A percentile compares a stretch with the other conserved stretches of the same genome.
Evolutionary conservation across 1,284 basidiomycete genomes (phyloP).

Genomic region (Heterobasidion occidentale): DNA sequence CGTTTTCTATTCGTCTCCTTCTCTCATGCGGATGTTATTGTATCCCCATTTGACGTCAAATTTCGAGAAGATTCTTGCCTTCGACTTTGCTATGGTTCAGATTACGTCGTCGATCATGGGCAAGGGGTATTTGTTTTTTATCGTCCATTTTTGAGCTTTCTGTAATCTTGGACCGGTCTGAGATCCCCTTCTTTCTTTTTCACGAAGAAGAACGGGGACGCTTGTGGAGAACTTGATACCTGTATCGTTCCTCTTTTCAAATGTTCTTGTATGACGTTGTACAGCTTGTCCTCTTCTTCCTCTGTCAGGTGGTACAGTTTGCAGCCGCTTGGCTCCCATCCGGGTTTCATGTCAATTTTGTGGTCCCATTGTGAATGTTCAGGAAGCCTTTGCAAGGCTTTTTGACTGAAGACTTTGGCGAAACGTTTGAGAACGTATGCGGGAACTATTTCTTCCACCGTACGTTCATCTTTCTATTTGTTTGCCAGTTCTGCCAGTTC

Average conservation of each 20-base stretch:
- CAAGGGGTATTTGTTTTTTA: not conserved
- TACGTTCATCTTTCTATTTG: not conserved
- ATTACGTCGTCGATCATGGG: not conserved
- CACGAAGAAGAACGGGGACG: slow-evolving; percentile 2
- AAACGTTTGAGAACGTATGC: not conserved
- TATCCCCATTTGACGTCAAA: not conserved
- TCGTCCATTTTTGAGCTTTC: not conserved
- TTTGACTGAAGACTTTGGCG: not conserved
- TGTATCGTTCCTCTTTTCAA: slow-evolving; percentile 7
- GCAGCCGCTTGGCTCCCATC: not conserved
- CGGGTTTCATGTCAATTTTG: not conserved
- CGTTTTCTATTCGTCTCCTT: not conserved
- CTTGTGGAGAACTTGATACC: not conserved
- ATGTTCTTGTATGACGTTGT: not conserved
- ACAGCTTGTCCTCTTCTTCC: not conserved
- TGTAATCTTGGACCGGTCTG: slow-evolving; percentile 2
- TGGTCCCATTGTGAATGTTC: not conserved
- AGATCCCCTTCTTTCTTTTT: slow-evolving; percentile 1
- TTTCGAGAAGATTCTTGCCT: not conserved
- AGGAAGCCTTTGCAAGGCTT: not conserved
- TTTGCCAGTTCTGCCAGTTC: not conserved
- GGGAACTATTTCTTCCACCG: not conserved
- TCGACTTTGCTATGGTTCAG: not conserved
- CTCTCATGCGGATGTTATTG: not conserved
- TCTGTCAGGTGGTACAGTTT: no score